These are phyloP conservation scores for Leccinum subrobustum DNA, from an alignment of 1,284 basidiomycete species.

Conservation along the genomic window DNA sequence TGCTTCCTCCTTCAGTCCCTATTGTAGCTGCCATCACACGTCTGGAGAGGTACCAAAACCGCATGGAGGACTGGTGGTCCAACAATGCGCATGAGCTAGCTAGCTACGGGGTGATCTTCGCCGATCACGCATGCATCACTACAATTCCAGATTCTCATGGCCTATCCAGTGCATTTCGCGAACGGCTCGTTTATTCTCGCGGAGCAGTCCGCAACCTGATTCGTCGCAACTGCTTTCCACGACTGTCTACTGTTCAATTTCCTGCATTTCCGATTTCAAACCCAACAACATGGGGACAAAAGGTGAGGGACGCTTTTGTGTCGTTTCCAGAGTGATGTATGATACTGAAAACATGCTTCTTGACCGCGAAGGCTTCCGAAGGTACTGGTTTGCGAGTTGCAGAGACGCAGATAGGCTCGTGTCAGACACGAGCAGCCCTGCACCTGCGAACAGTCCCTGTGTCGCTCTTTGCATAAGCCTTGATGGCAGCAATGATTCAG, in stretches of 20 bases:
- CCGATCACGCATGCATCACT: constrained; percentile 27
- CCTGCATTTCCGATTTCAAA: constrained; percentile 1
- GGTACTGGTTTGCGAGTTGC: neutral
- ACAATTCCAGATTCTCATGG: constrained; percentile 16
- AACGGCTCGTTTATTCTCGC: constrained; percentile 16
- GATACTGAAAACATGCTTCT: neutral
- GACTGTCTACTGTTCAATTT: constrained; percentile 8
- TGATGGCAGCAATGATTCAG: neutral
- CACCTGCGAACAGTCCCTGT: neutral
- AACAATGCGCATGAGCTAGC: constrained; percentile 18
- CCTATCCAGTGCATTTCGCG: constrained; percentile 7
- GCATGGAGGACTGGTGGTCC: constrained; percentile 32
- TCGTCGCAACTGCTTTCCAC: constrained; percentile 8
- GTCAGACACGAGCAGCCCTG: neutral
- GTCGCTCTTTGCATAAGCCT: neutral
- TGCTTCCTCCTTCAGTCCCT: constrained; percentile 16
- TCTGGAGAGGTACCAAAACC: constrained; percentile 23
- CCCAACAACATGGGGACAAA: neutral
- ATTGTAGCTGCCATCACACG: constrained; percentile 24
- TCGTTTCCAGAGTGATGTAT: neutral
- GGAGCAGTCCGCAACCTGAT: constrained; percentile 13
- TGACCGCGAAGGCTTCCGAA: constrained; percentile 1
- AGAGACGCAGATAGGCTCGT: neutral
- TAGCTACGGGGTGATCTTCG: constrained; percentile 17
- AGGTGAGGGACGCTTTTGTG: constrained; percentile 2